Evolutionary conservation across 2,329 filamentous ascomycete species (phyloP).

Genomic region (Gaeumannomyces sp.): DNA sequence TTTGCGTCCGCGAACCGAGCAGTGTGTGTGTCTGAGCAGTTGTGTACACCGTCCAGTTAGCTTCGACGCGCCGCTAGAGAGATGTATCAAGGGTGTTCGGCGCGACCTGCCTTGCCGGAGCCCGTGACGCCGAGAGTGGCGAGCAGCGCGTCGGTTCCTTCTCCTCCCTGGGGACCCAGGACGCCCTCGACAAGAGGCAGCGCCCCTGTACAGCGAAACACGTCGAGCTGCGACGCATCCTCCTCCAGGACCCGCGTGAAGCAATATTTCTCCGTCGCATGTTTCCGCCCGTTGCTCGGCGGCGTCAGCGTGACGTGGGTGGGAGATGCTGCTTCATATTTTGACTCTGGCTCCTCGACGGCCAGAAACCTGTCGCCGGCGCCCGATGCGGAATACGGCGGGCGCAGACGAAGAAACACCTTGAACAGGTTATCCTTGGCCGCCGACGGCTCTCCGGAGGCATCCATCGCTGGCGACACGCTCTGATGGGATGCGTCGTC

Average conservation of each 20-base stretch:
- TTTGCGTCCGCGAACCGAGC: constrained; percentile 76
- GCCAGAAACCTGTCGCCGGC: constrained; percentile 66
- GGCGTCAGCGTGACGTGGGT: constrained; percentile 74
- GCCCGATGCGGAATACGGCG: constrained; percentile 43
- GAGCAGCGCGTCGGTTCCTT: constrained; percentile 81
- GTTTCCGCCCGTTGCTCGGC: constrained; percentile 69
- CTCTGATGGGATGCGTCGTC: background rate
- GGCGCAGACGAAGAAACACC: constrained; percentile 80
- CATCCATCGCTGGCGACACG: constrained; percentile 29
- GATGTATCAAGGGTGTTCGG: background rate
- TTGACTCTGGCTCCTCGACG: constrained; percentile 52
- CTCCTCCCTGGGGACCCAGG: constrained; percentile 62
- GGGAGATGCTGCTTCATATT: constrained; percentile 31
- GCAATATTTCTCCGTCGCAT: constrained; percentile 86
- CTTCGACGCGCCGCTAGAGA: background rate
- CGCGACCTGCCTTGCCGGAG: constrained; percentile 75
- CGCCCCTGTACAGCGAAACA: constrained; percentile 77
- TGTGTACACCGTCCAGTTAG: constrained; percentile 11
- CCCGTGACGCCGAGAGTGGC: constrained; percentile 92
- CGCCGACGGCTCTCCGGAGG: constrained; percentile 17
- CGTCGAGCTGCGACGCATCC: constrained; percentile 72
- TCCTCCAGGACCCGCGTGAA: constrained; percentile 95
- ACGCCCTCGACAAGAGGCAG: constrained; percentile 74
- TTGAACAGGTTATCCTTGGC: constrained; percentile 65
- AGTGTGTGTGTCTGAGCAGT: constrained; percentile 79